Base-by-base conservation (phyloP, 2,329 filamentous ascomycete genomes). In the Erysiphe neolycopersici region DNA sequence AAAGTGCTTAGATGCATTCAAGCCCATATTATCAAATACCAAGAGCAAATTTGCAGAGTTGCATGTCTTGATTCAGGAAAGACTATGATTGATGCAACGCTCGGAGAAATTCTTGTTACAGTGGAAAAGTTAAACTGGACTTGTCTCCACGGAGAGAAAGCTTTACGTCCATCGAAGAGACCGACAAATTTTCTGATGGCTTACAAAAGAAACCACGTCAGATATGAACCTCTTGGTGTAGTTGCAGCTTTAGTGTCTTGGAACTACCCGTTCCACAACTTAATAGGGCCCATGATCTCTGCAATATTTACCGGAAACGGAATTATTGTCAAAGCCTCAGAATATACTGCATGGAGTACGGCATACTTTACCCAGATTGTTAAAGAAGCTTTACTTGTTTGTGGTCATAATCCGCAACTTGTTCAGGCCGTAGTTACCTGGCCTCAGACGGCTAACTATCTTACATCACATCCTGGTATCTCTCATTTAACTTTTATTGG, bases 211-310 rank as follows among this genome's bases (percentile, higher is more conserved):
- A 94, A 94, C 56, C 77, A 76, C 48, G 84, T 98, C 26, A 64
- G 71, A 42, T 98, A 92, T 60, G 85, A 98, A 60, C 87, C 89
- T 13, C 64, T 95, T 17, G 89, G 89, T 14, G 83, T 98, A 32
- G 81, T 98, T 5, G 78, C 83, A 11, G 87, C 89, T 16, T 77
- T 87, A 43, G 83, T 98, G 38, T 89, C 80, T 56, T 98, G 89
- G 89, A 98, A 98, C 64, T 95, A 84, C 58, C 76, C 82, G 38
- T 92, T 95, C 60, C 89, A 98, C 63, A 98, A 98, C 61, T 67
- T 95, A 49, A 72, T 95, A 40, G 83, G 81, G 0, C 89, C 87
- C 13, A 71, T 94, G 50, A 91, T 95, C 56, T 85, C 81, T 51
- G 76, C 81, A 14, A 69, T 95, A 42, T 95, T 95, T 58, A 69